Percentiles rank a stretch among this genome's conserved stretches.
These are phyloP conservation scores for Acer yangbiense DNA, from an alignment of 345 rosid genomes.

Conservation along the genomic window DNA sequence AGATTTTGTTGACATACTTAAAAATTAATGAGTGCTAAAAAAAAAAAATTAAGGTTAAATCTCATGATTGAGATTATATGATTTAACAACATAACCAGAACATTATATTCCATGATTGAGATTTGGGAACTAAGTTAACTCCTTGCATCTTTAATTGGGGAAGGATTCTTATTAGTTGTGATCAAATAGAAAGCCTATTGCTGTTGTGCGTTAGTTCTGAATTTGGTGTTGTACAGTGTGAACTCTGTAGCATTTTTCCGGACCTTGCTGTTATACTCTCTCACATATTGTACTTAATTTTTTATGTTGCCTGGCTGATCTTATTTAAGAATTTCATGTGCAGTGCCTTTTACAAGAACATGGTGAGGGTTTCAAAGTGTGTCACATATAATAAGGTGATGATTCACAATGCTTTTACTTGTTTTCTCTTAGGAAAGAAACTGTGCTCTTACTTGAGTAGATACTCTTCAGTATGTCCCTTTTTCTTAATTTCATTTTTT, in stretches of 20 bases:
- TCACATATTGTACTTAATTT: neutral
- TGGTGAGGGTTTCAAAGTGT: constrained; percentile 86
- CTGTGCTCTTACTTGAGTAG: constrained; percentile 4
- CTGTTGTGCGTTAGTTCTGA: neutral
- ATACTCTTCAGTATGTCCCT: neutral
- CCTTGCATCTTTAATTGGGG: neutral
- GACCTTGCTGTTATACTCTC: neutral
- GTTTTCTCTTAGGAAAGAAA: neutral
- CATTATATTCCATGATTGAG: neutral
- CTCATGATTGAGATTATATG: neutral
- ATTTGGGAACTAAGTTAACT: neutral
- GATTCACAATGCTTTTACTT: neutral
- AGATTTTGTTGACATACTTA: neutral
- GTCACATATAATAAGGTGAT: constrained; percentile 87
- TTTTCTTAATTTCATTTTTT: neutral
- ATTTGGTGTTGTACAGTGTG: neutral
- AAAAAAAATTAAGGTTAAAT: neutral
- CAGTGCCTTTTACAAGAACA: constrained; percentile 86
- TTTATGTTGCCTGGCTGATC: neutral
- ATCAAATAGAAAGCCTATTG: neutral
- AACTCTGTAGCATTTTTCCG: neutral
- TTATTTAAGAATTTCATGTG: constrained; percentile 22
- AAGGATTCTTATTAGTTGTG: neutral
- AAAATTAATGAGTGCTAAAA: neutral
- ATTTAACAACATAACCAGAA: neutral